A percentile compares a stretch with the other conserved stretches of the same genome.
These are phyloP conservation scores for Reticulomyxa filosa DNA, from an alignment of 78 protist species.

Conservation along the genomic window DNA sequence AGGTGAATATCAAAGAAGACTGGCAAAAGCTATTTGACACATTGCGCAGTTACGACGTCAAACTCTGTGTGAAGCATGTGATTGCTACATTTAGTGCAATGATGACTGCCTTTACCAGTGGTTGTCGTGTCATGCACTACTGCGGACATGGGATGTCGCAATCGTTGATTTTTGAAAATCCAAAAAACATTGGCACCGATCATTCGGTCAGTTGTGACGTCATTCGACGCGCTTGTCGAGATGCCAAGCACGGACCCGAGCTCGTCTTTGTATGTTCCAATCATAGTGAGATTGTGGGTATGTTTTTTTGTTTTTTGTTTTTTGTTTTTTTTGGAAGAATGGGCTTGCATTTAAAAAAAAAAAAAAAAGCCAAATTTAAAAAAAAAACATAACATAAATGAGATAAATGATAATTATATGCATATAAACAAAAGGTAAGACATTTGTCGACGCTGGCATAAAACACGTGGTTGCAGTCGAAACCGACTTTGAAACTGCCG, in stretches of 20 bases:
- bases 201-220: neutral
- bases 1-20: too few relatives aligned
- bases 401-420: too few relatives aligned
- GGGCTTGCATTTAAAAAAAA: too few relatives aligned
- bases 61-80: neutral
- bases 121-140: neutral
- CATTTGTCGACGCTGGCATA: neutral
- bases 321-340: too few relatives aligned
- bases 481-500: neutral
- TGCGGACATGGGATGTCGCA: neutral
- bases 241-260: too few relatives aligned
- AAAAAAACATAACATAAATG: too few relatives aligned
- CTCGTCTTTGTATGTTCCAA: neutral
- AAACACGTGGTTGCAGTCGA: constrained; percentile 1
- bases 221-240: neutral
- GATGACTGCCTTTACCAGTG: neutral
- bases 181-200: neutral
- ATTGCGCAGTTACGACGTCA: neutral
- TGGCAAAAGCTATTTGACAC: too few relatives aligned
- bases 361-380: too few relatives aligned
- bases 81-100: neutral
- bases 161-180: neutral
- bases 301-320: too few relatives aligned
- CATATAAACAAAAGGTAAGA: too few relatives aligned
- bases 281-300: neutral